These are phyloP conservation scores for Sphaerulina musiva DNA, from an alignment of 2,329 filamentous ascomycete genomes.

Conservation along the genomic window DNA sequence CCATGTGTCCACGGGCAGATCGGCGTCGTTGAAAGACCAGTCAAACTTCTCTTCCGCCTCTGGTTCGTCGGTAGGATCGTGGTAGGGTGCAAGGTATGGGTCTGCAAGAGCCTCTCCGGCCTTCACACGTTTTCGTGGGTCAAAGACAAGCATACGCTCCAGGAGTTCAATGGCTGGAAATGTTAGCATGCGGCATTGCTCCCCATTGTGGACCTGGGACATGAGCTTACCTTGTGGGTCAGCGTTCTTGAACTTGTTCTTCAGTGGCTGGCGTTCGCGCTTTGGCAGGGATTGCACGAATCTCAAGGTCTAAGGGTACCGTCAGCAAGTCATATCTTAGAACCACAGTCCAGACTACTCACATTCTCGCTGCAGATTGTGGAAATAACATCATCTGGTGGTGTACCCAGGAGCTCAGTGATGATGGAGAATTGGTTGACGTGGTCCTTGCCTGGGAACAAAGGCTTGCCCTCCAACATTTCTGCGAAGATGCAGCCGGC, in stretches of 20 bases:
- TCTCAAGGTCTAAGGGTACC: conserved; percentile 64
- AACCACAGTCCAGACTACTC: conserved; percentile 46
- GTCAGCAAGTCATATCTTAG: not conserved
- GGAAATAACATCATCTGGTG: conserved; percentile 96
- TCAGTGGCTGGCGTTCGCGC: conserved; percentile 79
- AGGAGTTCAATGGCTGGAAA: conserved; percentile 69
- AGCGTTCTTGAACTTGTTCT: conserved; percentile 89
- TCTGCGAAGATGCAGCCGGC: conserved; percentile 98
- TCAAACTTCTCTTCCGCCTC: conserved; percentile 96
- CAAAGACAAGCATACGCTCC: conserved; percentile 95
- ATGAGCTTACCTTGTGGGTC: conserved; percentile 50
- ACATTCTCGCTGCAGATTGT: conserved; percentile 94
- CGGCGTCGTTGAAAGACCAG: conserved; percentile 98
- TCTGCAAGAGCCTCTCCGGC: conserved; percentile 80
- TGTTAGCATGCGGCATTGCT: conserved; percentile 23
- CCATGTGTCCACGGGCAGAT: conserved; percentile 97
- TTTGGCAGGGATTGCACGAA: conserved; percentile 97
- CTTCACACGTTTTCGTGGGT: conserved; percentile 90
- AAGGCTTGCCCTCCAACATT: conserved; percentile 96
- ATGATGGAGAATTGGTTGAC: conserved; percentile 99
- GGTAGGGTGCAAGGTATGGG: conserved; percentile 91
- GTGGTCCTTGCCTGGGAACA: conserved; percentile 98
- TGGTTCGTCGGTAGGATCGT: conserved; percentile 94
- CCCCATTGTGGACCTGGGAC: not conserved
- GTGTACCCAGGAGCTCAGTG: conserved; percentile 90